phyloP scores from a whole-genome alignment of 768 basidiomycete species.

The Brasilioporus rufonigricans region DNA sequence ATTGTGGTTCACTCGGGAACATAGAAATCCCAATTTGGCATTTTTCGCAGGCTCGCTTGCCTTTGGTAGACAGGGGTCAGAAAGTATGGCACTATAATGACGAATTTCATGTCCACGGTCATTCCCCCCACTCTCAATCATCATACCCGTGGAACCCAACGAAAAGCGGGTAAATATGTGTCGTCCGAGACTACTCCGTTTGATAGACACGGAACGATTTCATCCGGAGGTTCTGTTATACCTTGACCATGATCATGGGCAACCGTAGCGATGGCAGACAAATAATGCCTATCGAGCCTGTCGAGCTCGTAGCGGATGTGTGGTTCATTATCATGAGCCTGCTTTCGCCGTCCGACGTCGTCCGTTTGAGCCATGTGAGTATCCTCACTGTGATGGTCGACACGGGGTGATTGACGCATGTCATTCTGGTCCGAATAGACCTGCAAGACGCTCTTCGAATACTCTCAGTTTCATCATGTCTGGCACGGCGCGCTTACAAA shows the following conservation, averaged over 20 bases:
- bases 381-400: too few relatives aligned
- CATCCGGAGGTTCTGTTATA: neutral
- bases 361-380: conserved; percentile 28
- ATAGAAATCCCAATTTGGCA: neutral
- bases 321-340: conserved; percentile 31
- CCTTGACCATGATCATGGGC: conserved; percentile 1
- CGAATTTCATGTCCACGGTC: conserved; percentile 12
- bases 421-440: conserved; percentile 16
- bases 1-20: neutral
- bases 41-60: conserved; percentile 11
- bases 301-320: conserved; percentile 25
- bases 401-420: neutral
- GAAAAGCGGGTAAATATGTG: conserved; percentile 9
- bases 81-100: conserved; percentile 22
- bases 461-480: conserved; percentile 25
- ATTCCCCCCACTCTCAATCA: neutral
- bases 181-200: neutral
- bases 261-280: neutral
- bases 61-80: conserved; percentile 2
- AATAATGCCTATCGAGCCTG: neutral
- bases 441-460: conserved; percentile 23
- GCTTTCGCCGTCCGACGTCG: conserved; percentile 25
- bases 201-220: neutral
- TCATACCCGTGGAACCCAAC: conserved; percentile 2
- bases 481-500: conserved; percentile 24